A percentile compares a stretch with the other conserved stretches of the same genome.
These are phyloP conservation scores for Ilex paraguariensis DNA, from an alignment of 305 asterid genomes.

Conservation along the genomic window DNA sequence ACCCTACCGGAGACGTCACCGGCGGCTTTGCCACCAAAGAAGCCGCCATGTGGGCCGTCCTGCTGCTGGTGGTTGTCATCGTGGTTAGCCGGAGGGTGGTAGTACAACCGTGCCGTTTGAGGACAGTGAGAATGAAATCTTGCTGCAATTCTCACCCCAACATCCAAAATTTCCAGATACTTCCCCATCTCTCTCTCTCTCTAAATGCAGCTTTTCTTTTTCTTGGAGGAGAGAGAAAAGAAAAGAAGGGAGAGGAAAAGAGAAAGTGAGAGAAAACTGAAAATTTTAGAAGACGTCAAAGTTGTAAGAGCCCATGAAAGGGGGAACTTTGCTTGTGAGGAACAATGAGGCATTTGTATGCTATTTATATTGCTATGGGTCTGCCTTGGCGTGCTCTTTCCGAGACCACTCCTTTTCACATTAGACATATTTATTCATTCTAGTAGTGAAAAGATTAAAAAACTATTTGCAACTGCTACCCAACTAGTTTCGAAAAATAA, in stretches of 20 bases:
- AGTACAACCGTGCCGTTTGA: slow-evolving; percentile 77
- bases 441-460: no score
- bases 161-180: slow-evolving; percentile 56
- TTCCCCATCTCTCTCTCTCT: slow-evolving; percentile 35
- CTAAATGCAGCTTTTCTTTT: not conserved
- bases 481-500: no score
- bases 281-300: slow-evolving; percentile 19
- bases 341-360: not conserved
- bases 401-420: no score
- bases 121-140: slow-evolving; percentile 94
- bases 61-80: slow-evolving; percentile 13
- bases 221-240: not conserved
- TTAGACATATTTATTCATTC: no score
- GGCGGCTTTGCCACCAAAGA: not conserved
- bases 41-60: slow-evolving; percentile 4
- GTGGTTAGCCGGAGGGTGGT: slow-evolving; percentile 61
- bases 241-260: not conserved
- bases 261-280: not conserved
- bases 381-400: no score
- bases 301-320: slow-evolving; percentile 30
- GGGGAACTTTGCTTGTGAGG: slow-evolving; percentile 12
- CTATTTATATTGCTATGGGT: no score
- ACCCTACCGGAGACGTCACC: slow-evolving; percentile 11
- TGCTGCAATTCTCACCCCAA: slow-evolving; percentile 50
- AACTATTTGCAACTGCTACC: no score